These are phyloP conservation scores for Begonia peltatifolia DNA, from an alignment of 306 rosid species.

Conservation along the genomic window DNA sequence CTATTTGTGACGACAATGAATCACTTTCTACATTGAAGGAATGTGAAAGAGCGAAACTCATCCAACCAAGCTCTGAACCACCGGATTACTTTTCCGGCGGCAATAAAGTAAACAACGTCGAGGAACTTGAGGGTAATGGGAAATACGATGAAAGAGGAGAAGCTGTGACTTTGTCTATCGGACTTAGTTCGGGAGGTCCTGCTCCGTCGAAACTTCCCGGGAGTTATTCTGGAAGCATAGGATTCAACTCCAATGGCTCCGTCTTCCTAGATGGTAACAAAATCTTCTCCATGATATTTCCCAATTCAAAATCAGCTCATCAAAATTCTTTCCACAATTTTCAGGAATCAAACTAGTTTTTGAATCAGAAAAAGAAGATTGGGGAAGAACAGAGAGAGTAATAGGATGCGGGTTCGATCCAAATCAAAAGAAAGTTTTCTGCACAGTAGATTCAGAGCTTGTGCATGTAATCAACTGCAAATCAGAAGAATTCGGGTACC, in stretches of 20 bases:
- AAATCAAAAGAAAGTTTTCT: constrained; percentile 61
- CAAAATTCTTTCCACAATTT: not conserved
- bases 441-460: constrained; percentile 69
- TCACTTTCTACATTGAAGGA: constrained; percentile 28
- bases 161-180: constrained; percentile 43
- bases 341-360: constrained; percentile 60
- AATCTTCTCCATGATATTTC: not conserved
- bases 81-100: constrained; percentile 32
- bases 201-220: constrained; percentile 63
- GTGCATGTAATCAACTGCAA: constrained; percentile 60
- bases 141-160: constrained; percentile 31
- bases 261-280: constrained; percentile 74
- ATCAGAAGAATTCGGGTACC: constrained; percentile 57
- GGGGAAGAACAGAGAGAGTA: constrained; percentile 58
- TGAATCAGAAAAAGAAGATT: constrained; percentile 47
- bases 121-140: constrained; percentile 37
- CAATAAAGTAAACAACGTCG: constrained; percentile 29
- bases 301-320: not conserved
- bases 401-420: constrained; percentile 92
- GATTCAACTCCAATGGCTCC: constrained; percentile 86
- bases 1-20: constrained; percentile 21
- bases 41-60: constrained; percentile 59
- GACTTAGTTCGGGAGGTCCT: constrained; percentile 47
- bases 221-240: constrained; percentile 73
- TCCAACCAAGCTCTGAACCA: constrained; percentile 49